phyloP scores from a whole-genome alignment of 2,329 filamentous ascomycete species.

The Alternaria gansuensis region DNA sequence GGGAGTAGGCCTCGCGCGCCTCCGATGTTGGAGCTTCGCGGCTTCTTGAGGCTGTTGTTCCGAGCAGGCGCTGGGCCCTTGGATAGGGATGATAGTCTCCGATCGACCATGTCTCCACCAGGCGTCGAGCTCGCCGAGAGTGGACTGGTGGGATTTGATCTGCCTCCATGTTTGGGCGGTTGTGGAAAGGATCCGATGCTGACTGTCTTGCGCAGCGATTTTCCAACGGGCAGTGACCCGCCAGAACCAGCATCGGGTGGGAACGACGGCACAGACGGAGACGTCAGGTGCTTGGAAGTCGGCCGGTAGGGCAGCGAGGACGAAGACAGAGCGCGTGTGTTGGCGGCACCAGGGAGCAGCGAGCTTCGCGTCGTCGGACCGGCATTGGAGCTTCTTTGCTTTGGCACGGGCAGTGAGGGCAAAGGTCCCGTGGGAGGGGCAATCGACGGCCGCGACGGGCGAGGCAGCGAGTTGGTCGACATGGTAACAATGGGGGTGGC shows the following conservation, averaged over 20 bases:
- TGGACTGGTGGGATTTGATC: constrained; percentile 61
- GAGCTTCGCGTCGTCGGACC: constrained; percentile 43
- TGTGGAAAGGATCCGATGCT: constrained; percentile 96
- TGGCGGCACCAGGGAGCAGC: constrained; percentile 40
- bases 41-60: constrained; percentile 54
- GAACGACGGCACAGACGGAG: constrained; percentile 60
- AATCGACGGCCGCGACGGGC: constrained; percentile 67
- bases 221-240: constrained; percentile 58
- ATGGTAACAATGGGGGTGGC: constrained; percentile 34
- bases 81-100: constrained; percentile 42
- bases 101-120: constrained; percentile 45
- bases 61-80: constrained; percentile 43
- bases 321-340: constrained; percentile 45
- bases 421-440: constrained; percentile 76
- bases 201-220: constrained; percentile 82
- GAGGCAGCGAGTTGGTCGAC: constrained; percentile 70
- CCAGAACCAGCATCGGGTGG: constrained; percentile 54
- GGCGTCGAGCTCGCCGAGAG: constrained; percentile 60
- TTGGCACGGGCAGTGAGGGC: constrained; percentile 76
- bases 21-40: constrained; percentile 57
- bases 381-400: constrained; percentile 68
- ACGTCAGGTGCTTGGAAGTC: constrained; percentile 39
- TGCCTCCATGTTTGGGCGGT: constrained; percentile 73
- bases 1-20: constrained; percentile 43
- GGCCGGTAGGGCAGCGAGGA: constrained; percentile 45